Percentiles rank a stretch among this genome's conserved stretches.
Conservation (phyloP, 805 yeast genomes). For the Diddensiella caesifluorescens region DNA sequence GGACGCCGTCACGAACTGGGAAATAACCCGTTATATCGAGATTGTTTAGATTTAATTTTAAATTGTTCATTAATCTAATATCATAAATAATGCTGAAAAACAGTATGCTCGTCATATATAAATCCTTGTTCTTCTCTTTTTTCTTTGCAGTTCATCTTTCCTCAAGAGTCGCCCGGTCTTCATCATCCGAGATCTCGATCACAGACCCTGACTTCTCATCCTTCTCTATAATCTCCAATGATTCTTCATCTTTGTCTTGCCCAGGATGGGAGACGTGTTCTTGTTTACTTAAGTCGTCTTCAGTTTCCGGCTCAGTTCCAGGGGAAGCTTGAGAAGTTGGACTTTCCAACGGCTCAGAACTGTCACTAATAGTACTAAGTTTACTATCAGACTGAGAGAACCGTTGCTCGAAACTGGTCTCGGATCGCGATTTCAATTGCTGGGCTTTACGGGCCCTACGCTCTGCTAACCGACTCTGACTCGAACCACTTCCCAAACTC, state of each 20-base stretch:
- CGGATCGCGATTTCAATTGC: slow-evolving; percentile 11
- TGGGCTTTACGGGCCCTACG: slow-evolving; percentile 25
- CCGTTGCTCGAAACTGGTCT: slow-evolving; percentile 1
- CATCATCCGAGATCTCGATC: slow-evolving; percentile 6
- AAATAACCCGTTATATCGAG: slow-evolving; percentile 31
- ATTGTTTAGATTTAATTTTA: slow-evolving; percentile 20
- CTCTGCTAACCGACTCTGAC: slow-evolving; percentile 20
- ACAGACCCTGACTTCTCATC: too few species aligned
- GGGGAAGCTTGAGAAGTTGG: too few species aligned
- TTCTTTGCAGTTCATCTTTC: too few species aligned
- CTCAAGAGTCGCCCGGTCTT: too few species aligned
- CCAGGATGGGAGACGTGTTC: neutral
- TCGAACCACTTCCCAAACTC: slow-evolving; percentile 10
- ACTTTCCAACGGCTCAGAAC: slow-evolving; percentile 4
- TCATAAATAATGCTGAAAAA: too few species aligned
- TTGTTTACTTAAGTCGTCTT: neutral
- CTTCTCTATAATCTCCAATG: too few species aligned
- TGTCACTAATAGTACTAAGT: neutral
- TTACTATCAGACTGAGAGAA: neutral
- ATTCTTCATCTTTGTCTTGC: too few species aligned
- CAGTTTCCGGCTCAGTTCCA: too few species aligned
- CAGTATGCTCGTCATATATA: too few species aligned
- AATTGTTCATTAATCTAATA: too few species aligned
- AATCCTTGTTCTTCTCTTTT: too few species aligned
- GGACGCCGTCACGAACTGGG: slow-evolving; percentile 35